A percentile compares a stretch with the other conserved stretches of the same genome.
Conservation (phyloP, 2,329 filamentous ascomycete species). For the Rhinocladiella mackenziei region DNA sequence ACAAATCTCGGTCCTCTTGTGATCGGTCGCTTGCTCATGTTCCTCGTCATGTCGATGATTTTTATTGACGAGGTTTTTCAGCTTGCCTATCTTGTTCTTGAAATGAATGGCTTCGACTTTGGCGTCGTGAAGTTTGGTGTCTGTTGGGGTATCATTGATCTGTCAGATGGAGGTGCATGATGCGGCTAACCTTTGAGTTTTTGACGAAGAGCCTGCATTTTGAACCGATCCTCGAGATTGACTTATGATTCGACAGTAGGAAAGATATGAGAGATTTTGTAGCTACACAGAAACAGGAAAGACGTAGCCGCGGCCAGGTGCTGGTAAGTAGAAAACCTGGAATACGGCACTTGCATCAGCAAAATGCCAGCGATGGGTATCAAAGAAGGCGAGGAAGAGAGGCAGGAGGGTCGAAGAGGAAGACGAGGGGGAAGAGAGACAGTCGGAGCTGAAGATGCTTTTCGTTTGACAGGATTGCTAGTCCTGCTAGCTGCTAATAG, state of each 20-base stretch:
- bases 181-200: slow-evolving; percentile 28
- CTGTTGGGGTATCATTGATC: slow-evolving; percentile 28
- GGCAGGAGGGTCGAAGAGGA: no score
- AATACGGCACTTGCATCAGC: no score
- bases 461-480: no score
- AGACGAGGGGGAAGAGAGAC: no score
- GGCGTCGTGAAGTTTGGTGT: slow-evolving; percentile 38
- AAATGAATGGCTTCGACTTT: slow-evolving; percentile 55
- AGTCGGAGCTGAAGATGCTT: no score
- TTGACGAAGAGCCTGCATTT: slow-evolving; percentile 26
- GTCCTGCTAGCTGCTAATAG: no score
- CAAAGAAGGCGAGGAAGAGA: no score
- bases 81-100: slow-evolving; percentile 62
- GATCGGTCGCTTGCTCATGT: slow-evolving; percentile 79
- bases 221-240: background rate
- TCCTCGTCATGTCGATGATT: slow-evolving; percentile 92
- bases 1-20: slow-evolving; percentile 67
- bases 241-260: background rate
- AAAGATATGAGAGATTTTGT: no score
- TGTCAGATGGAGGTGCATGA: background rate
- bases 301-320: no score
- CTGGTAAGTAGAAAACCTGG: no score
- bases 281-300: no score
- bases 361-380: no score
- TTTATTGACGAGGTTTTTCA: slow-evolving; percentile 68